Percentiles rank a stretch among this genome's conserved stretches.
Evolutionary conservation across 306 rosid genomes (phyloP).

Genomic region (Cicer pinnatifidum): DNA sequence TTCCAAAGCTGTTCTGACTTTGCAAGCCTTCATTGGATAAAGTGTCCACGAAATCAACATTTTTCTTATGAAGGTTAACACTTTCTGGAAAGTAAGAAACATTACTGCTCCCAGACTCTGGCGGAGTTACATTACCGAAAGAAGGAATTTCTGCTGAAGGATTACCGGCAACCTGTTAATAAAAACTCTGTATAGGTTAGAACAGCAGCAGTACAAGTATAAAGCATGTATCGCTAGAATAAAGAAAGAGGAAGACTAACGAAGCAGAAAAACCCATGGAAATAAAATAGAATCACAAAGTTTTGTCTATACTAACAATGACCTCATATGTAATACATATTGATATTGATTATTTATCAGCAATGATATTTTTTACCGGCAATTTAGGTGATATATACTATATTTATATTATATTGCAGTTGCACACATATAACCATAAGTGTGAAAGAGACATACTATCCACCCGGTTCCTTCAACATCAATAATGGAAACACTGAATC

Average conservation of each 20-base stretch:
- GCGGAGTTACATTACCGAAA: conserved; percentile 49
- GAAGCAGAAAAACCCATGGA: background rate
- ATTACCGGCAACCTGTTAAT: conserved; percentile 58
- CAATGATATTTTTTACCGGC: background rate
- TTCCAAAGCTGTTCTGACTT: conserved; percentile 89
- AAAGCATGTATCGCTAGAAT: conserved; percentile 25
- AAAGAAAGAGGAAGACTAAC: background rate
- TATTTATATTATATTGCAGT: no score
- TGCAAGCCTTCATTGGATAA: conserved; percentile 63
- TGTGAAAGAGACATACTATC: no score
- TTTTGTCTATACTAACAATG: conserved; percentile 3
- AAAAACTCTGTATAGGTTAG: conserved; percentile 35
- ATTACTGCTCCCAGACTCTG: conserved; percentile 46
- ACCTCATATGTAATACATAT: background rate
- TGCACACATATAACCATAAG: no score
- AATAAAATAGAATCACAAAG: background rate
- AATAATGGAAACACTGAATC: no score
- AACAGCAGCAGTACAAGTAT: conserved; percentile 21
- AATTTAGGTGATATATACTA: conserved; percentile 1
- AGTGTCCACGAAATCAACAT: conserved; percentile 50
- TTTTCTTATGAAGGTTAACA: conserved; percentile 45
- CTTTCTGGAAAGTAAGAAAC: conserved; percentile 50
- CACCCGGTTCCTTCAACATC: no score
- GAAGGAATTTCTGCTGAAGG: conserved; percentile 53
- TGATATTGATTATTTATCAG: background rate